Evolutionary conservation across 805 yeast species (phyloP), one percentile per base, ranked within the genome.

Genomic region (Pichia gijzeniarum): DNA sequence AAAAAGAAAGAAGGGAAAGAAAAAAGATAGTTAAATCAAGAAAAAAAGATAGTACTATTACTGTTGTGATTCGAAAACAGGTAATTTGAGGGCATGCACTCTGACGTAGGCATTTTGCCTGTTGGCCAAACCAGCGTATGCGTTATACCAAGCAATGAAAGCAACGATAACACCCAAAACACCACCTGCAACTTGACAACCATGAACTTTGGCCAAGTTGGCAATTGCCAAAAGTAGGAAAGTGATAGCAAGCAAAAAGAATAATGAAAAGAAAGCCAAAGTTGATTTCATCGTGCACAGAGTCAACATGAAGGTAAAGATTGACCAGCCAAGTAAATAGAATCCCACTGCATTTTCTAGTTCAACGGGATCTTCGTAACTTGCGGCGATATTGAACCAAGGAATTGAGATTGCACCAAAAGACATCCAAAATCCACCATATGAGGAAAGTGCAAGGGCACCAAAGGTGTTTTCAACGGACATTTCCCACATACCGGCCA

Each of bases 391-490:
- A 21, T 79, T 80, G 59, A 80, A 80, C 57, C 75, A 73, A 40
- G 79, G 80, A 40, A 76, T 71, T 47, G 65, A 62, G 30, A 83
- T 74, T 28, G 84, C 84, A 48, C 82, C 89, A 70, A 78, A 83
- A 22, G 81, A 69, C 69, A 80, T 76, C 91, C 91, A 83, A 61
- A 83, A 83, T 3, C 87, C 90, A 48, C 86, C 91, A 53, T 71
- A 76, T 4, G 79, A 74, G 6, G 73, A 63, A 45, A 77, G 67
- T 1, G 80, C 80, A 48, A 83, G 73, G 53, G 82, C 85, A 64
- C 87, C 87, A 66, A 81, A 83, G 19, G 88, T 82, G 64, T 82
- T 82, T 55, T 84, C 89, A 35, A 77, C 70, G n/a, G 82, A 79
- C 64, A 82, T 72, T 63, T 85, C 87, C 75, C 85, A 77, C 71